phyloP scores from a whole-genome alignment of 2,329 filamentous ascomycete genomes.

The Epichloe gansuensis region DNA sequence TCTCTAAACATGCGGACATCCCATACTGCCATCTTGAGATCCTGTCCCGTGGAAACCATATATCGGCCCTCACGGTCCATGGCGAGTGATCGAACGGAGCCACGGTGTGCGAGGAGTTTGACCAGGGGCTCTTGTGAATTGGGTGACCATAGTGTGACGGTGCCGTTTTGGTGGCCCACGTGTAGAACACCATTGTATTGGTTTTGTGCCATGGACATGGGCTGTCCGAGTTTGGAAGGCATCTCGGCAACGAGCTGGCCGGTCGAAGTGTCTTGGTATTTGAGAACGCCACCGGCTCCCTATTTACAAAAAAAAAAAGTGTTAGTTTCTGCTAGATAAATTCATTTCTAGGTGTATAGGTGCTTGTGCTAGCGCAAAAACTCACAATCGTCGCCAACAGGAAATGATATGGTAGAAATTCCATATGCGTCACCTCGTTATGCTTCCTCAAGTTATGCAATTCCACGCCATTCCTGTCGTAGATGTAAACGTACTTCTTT shows the following conservation, averaged over 20 bases:
- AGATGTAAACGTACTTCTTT: conserved; percentile 95
- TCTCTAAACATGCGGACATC: conserved; percentile 90
- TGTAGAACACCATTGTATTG: conserved; percentile 86
- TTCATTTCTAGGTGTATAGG: background rate
- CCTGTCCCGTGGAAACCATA: conserved; percentile 89
- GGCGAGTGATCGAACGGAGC: conserved; percentile 74
- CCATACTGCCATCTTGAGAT: conserved; percentile 88
- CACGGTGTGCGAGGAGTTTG: conserved; percentile 79
- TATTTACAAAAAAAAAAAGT: conserved; percentile 12
- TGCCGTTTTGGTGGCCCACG: conserved; percentile 87
- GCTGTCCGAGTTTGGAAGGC: conserved; percentile 70
- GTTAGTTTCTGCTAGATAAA: background rate
- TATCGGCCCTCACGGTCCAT: conserved; percentile 85
- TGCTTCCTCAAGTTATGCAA: conserved; percentile 85
- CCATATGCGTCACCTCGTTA: conserved; percentile 81
- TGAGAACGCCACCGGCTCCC: conserved; percentile 72
- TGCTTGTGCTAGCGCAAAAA: conserved; percentile 9
- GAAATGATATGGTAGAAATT: conserved; percentile 94
- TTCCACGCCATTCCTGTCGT: conserved; percentile 82
- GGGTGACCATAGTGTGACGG: conserved; percentile 90
- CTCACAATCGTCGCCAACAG: conserved; percentile 73
- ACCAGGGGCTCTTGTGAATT: conserved; percentile 78
- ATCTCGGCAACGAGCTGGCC: conserved; percentile 79
- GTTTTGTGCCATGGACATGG: conserved; percentile 77
- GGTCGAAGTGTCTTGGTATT: conserved; percentile 92